Conservation (phyloP, 2,329 filamentous ascomycete genomes). For the Fusarium decemcellulare region DNA sequence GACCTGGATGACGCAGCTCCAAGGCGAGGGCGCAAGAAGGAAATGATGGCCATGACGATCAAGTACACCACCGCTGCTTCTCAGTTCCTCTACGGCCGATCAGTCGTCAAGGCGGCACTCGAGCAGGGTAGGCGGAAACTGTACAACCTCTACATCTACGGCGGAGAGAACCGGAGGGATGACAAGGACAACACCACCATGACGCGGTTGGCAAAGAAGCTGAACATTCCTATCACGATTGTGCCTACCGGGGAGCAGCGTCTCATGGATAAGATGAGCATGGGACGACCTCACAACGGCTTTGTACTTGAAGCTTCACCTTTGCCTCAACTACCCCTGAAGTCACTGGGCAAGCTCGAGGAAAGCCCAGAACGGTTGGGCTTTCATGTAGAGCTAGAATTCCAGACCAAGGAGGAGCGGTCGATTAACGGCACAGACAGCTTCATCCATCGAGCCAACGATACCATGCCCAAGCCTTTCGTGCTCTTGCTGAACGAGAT, state of each 20-base stretch:
- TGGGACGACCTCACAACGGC: slow-evolving; percentile 89
- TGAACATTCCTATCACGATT: slow-evolving; percentile 68
- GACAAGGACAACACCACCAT: slow-evolving; percentile 61
- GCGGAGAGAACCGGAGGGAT: slow-evolving; percentile 68
- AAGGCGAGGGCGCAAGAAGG: slow-evolving; percentile 45
- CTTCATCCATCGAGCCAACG: slow-evolving; percentile 58
- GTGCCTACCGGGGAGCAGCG: slow-evolving; percentile 74
- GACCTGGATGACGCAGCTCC: slow-evolving; percentile 6
- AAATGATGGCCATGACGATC: slow-evolving; percentile 55
- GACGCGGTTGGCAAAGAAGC: slow-evolving; percentile 61
- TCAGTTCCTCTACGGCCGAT: slow-evolving; percentile 90
- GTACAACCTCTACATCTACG: slow-evolving; percentile 87
- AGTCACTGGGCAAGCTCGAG: slow-evolving; percentile 66
- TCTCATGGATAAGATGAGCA: slow-evolving; percentile 87
- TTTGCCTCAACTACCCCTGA: slow-evolving; percentile 79
- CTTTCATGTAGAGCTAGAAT: slow-evolving; percentile 72
- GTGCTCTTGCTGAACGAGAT: slow-evolving; percentile 83
- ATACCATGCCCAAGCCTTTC: slow-evolving; percentile 70
- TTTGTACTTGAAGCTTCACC: slow-evolving; percentile 89
- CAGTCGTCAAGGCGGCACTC: slow-evolving; percentile 85
- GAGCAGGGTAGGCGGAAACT: slow-evolving; percentile 76
- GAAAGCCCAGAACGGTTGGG: slow-evolving; percentile 60
- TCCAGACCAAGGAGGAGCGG: slow-evolving; percentile 82
- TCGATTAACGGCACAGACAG: slow-evolving; percentile 77
- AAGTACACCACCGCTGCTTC: slow-evolving; percentile 86